These are phyloP conservation scores for Epichloe hybrida DNA, from an alignment of 2,329 filamentous ascomycete genomes.

Conservation along the genomic window DNA sequence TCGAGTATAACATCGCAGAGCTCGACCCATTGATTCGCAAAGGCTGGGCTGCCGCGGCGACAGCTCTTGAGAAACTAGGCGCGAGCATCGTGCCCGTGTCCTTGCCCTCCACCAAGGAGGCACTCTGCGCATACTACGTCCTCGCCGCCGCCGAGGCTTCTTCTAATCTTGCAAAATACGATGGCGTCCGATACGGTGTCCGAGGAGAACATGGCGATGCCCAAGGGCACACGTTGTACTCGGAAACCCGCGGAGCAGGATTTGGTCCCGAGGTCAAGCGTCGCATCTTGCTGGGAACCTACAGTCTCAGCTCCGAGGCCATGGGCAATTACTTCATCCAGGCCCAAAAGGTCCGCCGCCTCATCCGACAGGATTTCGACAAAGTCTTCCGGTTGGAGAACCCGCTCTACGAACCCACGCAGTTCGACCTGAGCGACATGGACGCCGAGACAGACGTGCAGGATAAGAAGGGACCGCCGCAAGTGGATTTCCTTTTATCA, in stretches of 20 bases:
- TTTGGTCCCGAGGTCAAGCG: conserved; percentile 79
- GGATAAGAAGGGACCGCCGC: conserved; percentile 42
- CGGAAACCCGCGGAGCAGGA: conserved; percentile 55
- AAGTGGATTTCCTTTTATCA: conserved; percentile 76
- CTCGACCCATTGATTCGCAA: conserved; percentile 54
- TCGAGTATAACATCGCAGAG: conserved; percentile 82
- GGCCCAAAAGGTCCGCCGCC: conserved; percentile 72
- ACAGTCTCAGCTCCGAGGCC: conserved; percentile 76
- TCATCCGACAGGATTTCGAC: conserved; percentile 82
- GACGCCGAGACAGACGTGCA: conserved; percentile 36
- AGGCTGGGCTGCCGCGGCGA: conserved; percentile 54
- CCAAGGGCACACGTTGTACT: conserved; percentile 55
- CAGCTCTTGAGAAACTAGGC: conserved; percentile 46
- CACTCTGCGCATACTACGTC: conserved; percentile 87
- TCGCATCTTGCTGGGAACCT: conserved; percentile 79
- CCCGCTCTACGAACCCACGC: conserved; percentile 43
- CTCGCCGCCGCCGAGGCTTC: conserved; percentile 90
- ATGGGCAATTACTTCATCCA: conserved; percentile 96
- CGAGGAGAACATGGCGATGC: conserved; percentile 39
- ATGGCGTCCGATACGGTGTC: conserved; percentile 82
- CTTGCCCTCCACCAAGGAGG: conserved; percentile 70
- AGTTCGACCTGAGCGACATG: conserved; percentile 49
- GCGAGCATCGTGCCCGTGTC: conserved; percentile 63
- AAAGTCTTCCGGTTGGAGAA: conserved; percentile 57
- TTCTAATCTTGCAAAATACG: conserved; percentile 93